phyloP scores from a whole-genome alignment of 441 rosid genomes.

The Euphorbia corollata region DNA sequence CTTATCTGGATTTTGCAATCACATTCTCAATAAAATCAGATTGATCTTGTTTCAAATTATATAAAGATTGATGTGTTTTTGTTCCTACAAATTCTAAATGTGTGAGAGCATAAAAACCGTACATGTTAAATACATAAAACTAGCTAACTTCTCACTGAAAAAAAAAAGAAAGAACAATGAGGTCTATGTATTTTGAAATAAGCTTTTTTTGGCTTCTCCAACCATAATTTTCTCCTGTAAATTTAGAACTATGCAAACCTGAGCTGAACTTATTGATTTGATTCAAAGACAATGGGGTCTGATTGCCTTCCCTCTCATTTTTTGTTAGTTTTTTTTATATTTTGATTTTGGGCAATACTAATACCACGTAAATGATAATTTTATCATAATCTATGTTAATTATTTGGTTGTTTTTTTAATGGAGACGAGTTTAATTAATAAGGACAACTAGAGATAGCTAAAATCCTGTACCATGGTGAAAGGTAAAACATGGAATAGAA shows the following conservation, averaged over 20 bases:
- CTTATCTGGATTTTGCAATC: slow-evolving; percentile 3
- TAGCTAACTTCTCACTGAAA: not conserved
- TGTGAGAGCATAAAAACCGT: not conserved
- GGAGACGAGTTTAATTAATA: not conserved
- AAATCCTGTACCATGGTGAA: not conserved
- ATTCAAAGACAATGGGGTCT: too few species aligned
- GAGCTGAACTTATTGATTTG: too few species aligned
- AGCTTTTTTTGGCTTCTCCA: not conserved
- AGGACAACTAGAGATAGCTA: not conserved
- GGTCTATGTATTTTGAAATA: not conserved
- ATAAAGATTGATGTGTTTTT: not conserved
- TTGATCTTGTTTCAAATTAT: not conserved
- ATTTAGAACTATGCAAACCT: too few species aligned
- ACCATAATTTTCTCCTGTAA: too few species aligned
- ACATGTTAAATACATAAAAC: not conserved
- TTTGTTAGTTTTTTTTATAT: not conserved
- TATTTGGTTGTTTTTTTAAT: not conserved
- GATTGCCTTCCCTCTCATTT: not conserved
- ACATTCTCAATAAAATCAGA: not conserved
- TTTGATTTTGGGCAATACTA: not conserved
- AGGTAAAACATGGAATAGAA: not conserved
- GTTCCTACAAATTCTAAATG: not conserved
- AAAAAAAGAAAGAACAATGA: not conserved
- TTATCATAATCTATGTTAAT: not conserved
- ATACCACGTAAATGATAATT: not conserved